Base-by-base conservation (phyloP, 345 rosid genomes). In the Excoecaria agallocha region DNA sequence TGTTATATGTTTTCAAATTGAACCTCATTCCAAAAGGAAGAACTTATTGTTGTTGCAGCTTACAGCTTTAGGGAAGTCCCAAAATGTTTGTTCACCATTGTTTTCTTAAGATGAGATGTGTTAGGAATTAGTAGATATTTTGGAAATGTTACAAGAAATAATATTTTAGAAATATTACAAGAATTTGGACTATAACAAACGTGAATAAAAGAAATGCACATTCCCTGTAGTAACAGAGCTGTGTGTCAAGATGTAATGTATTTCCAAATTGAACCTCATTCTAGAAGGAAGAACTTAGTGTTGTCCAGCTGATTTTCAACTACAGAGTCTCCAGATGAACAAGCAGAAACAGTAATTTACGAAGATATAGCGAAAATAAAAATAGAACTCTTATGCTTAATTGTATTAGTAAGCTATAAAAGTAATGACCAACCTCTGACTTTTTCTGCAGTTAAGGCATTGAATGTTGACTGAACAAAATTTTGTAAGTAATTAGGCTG, bases 381-480 rank as follows among this genome's bases (percentile, higher is more conserved):
- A 52, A 6, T 17, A 55, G 5, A 57, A 57, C 3, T 22, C 39
- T 24, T 57, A 9, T 54, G 0, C 20, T 22, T 54, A 62, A 8
- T 19, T 58, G 4, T 61, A n/a, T 20, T 8, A 49, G 46, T 25
- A 72, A 19, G 25, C 16, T 24, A 52, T 30, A 12, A 24, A 2
- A 45, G 22, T 35, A 46, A 38, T 30, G 30, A 56, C 66, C 19
- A 43, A 96, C 99, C 97, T 90, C 81, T 92, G 71, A 95, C 89
- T 80, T 95, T 93, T 78, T 88, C 84, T 7, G 87, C 68, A 3
- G 90, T 75, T 64, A 95, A 89, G 60, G 99, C 98, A 88, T 89
- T 83, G 79, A 95, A 93, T 55, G 99, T 90, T 55, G 97, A 76
- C 73, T 95, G 97, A 52, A 95, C 99, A 82, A 95, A 93, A 76